These are phyloP conservation scores for Ganoderma sp. DNA, from an alignment of 1,284 basidiomycete species.

Conservation along the genomic window DNA sequence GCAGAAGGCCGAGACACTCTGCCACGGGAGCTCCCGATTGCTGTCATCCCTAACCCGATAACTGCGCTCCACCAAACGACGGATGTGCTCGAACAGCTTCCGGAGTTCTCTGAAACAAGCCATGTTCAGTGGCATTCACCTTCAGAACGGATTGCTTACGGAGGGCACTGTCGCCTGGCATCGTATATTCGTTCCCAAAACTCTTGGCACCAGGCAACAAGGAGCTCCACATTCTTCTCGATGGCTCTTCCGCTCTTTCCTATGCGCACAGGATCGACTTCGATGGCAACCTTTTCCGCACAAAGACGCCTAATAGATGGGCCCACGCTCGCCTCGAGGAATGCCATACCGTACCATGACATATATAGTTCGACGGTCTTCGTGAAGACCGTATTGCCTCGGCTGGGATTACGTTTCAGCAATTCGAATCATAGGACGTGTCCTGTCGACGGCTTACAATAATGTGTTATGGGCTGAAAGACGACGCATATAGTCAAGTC, in stretches of 20 bases:
- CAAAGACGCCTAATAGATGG: constrained; percentile 69
- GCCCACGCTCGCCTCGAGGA: constrained; percentile 80
- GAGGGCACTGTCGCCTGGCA: constrained; percentile 72
- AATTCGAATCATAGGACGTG: not conserved
- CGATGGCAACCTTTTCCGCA: constrained; percentile 73
- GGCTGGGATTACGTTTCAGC: constrained; percentile 36
- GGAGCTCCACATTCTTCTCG: constrained; percentile 71
- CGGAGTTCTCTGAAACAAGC: constrained; percentile 68
- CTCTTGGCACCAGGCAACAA: constrained; percentile 77
- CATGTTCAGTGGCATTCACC: not conserved
- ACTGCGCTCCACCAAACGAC: constrained; percentile 69
- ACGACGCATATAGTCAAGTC: constrained; percentile 9
- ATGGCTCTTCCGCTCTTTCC: constrained; percentile 63
- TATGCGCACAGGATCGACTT: constrained; percentile 75
- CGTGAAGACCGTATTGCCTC: constrained; percentile 81
- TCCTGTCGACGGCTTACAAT: constrained; percentile 51
- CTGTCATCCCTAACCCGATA: constrained; percentile 53
- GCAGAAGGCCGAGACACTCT: constrained; percentile 84
- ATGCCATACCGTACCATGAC: constrained; percentile 73
- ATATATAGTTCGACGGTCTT: constrained; percentile 83
- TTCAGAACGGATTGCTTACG: constrained; percentile 52
- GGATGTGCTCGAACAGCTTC: constrained; percentile 71
- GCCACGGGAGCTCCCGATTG: constrained; percentile 68
- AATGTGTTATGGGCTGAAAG: constrained; percentile 46
- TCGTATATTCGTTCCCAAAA: constrained; percentile 83